A percentile compares a stretch with the other conserved stretches of the same genome.
Conservation (phyloP, 1,284 basidiomycete genomes). For the Fomitopsis palustris region DNA sequence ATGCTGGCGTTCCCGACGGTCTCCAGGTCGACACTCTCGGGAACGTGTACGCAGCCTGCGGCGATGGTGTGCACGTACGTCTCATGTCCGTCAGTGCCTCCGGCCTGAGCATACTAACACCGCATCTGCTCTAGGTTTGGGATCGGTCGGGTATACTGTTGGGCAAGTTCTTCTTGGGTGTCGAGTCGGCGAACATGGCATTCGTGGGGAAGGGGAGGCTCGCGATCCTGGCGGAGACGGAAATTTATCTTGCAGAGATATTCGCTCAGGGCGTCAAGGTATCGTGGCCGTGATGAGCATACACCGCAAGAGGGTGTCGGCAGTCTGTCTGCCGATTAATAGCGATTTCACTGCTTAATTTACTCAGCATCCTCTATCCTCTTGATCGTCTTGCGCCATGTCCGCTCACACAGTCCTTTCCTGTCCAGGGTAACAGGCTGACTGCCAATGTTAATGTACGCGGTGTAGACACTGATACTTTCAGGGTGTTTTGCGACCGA, state of each 20-base stretch:
- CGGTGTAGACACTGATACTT: too few species aligned
- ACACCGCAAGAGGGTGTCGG: too few species aligned
- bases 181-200: constrained; percentile 57
- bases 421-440: too few species aligned
- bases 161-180: constrained; percentile 72
- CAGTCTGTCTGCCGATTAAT: too few species aligned
- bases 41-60: constrained; percentile 67
- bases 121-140: constrained; percentile 47
- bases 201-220: constrained; percentile 64
- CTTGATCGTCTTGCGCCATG: too few species aligned
- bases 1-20: constrained; percentile 64
- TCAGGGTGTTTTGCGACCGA: too few species aligned
- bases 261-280: constrained; percentile 33
- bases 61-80: constrained; percentile 67
- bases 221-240: constrained; percentile 67
- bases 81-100: neutral
- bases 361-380: too few species aligned
- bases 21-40: constrained; percentile 56
- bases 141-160: constrained; percentile 58
- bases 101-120: neutral
- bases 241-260: constrained; percentile 61
- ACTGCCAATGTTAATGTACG: too few species aligned
- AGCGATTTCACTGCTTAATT: too few species aligned
- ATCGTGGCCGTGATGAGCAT: constrained; percentile 9
- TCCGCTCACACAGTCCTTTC: too few species aligned